Percentiles rank a stretch among this genome's conserved stretches.
phyloP scores from a whole-genome alignment of 2,329 filamentous ascomycete species.

The Ustulina deusta region DNA sequence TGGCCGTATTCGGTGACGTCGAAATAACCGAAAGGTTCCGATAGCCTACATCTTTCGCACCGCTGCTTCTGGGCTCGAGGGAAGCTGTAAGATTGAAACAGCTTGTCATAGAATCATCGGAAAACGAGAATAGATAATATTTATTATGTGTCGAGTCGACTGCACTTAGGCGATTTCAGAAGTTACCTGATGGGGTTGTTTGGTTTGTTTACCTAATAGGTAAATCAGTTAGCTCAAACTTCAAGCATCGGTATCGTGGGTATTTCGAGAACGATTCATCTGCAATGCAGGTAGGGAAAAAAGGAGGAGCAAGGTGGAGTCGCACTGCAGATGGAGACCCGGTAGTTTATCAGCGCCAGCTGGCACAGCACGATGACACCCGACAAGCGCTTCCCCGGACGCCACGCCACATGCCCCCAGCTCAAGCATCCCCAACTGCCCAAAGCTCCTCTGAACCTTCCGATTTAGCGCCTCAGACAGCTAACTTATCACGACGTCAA shows the following conservation, averaged over 20 bases:
- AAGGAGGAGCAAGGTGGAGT: too few relatives aligned
- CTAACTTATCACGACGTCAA: conserved; percentile 38
- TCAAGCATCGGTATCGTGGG: too few relatives aligned
- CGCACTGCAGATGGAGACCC: neutral
- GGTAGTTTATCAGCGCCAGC: too few relatives aligned
- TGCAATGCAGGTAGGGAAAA: too few relatives aligned
- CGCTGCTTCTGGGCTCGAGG: too few relatives aligned
- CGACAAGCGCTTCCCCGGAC: conserved; percentile 14
- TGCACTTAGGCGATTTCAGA: neutral
- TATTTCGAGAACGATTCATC: neutral
- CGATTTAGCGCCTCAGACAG: conserved; percentile 25
- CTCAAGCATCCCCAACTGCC: conserved; percentile 24
- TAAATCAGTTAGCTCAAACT: too few relatives aligned
- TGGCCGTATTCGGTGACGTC: neutral
- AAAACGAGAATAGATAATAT: neutral
- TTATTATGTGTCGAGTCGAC: too few relatives aligned
- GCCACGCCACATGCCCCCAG: neutral
- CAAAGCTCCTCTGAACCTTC: conserved; percentile 37
- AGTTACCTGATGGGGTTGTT: neutral
- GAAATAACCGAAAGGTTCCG: neutral
- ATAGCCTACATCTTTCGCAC: neutral
- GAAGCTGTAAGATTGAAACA: neutral
- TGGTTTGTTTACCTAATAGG: too few relatives aligned
- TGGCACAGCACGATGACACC: conserved; percentile 18
- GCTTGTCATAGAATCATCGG: neutral